Evolutionary conservation across 164 flowering plant species (phyloP), one percentile per base, ranked within the genome.

Genomic region (Chloranthus sessilifolius): DNA sequence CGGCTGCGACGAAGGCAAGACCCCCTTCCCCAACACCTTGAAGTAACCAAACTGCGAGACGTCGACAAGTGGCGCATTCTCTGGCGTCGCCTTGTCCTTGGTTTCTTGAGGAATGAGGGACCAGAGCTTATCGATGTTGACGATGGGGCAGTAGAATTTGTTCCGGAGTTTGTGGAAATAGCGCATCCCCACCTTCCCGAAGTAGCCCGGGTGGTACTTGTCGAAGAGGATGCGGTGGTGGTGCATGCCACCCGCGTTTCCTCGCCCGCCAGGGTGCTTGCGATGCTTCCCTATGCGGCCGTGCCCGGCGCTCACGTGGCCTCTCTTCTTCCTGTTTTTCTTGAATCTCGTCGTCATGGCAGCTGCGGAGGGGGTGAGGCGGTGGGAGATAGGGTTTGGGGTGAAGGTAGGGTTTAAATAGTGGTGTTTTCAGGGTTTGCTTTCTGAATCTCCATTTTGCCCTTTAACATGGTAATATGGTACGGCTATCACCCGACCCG

Each of bases 141-240:
- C 41, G 31, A 47, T 29, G 7, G 59, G 65, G 5, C 65, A 41
- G 31, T 53, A 54, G 43, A 61, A 53, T 35, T 61, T 61, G 61
- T 58, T 58, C 11, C 61, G 43, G 37, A 58, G 54, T 39, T 39
- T 58, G 47, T 58, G 61, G 47, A 58, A 58, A 47, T 58, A 56
- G 10, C 60, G 52, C 60, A 56, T 56, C 2, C 60, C 60, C 19
- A 56, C 60, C 45, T 56, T 56, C 4, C 61, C 61, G 11, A 58
- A 58, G 40, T 58, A 58, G 11, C 61, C 61, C 3, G 61, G 61
- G 15, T 58, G 61, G 61, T 58, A 58, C 20, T 58, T 58, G 61
- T 58, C 61, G 54, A 58, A 47, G 39, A 58, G 61, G 47, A 58
- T 58, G 20, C 61, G 54, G 31, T 58, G 61, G 47, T 58, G 61